A percentile compares a stretch with the other conserved stretches of the same genome.
Evolutionary conservation across 2,329 filamentous ascomycete genomes (phyloP).

Genomic region (Scortechinia acanthostroma): DNA sequence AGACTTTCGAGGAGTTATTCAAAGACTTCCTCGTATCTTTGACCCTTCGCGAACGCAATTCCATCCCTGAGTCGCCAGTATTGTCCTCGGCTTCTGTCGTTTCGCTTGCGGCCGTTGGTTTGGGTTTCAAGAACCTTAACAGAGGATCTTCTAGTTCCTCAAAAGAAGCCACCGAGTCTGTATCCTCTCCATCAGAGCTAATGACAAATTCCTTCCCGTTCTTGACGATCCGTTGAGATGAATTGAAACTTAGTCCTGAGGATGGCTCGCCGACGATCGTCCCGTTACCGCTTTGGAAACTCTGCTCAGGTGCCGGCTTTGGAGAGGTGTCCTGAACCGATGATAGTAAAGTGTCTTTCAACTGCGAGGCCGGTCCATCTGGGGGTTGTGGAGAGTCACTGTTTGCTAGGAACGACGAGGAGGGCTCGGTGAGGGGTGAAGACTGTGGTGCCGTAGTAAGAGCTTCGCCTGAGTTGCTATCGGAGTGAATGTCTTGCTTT

Average conservation of each 20-base stretch:
- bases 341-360: too few species aligned
- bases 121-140: not conserved
- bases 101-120: not conserved
- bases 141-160: not conserved
- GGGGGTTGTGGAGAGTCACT: not conserved
- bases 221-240: not conserved
- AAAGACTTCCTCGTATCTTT: not conserved
- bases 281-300: not conserved
- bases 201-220: slow-evolving; percentile 1
- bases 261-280: too few species aligned
- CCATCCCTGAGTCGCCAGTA: too few species aligned
- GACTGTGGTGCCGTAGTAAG: not conserved
- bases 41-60: too few species aligned
- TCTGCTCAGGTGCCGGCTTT: not conserved
- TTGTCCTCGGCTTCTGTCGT: not conserved
- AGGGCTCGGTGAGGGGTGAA: not conserved
- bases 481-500: too few species aligned
- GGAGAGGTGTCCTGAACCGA: too few species aligned
- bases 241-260: too few species aligned
- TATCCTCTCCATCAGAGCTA: slow-evolving; percentile 2
- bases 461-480: not conserved
- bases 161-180: not conserved
- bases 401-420: not conserved
- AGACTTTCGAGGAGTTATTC: not conserved
- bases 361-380: too few species aligned